Base-by-base conservation (phyloP, 495 filamentous ascomycete species). In the Aspergillus heteromorphus region DNA sequence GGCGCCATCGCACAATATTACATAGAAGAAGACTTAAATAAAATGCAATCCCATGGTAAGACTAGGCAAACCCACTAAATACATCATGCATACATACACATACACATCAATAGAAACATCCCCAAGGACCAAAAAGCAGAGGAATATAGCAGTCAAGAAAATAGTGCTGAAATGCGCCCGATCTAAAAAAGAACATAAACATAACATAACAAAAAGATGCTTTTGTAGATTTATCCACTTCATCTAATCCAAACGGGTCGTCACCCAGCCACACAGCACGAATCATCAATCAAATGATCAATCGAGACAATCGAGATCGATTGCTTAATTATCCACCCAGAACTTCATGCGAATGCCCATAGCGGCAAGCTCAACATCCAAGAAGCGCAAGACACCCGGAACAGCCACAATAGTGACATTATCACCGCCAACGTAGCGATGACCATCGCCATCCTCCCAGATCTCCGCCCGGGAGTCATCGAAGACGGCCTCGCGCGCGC, bases 301-400 rank as follows among this genome's bases (percentile, higher is more conserved):
- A n/a, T n/a, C n/a, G n/a, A n/a, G n/a, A n/a, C n/a, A n/a, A n/a
- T n/a, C n/a, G n/a, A n/a, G n/a, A n/a, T n/a, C n/a, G n/a, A n/a
- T n/a, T n/a, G n/a, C n/a, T 51, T 62, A 70, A 55, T 77, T 73
- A 49, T 76, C 83, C 29, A 97, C 82, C 71, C 85, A 85, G 71
- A 93, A 98, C 78, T 86, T 91, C 78, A 96, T 83, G 64, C 87
- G 81, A 47, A 95, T 84, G 48, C 91, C 91, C 91, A 96, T 97
- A 40, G 91, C 88, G 40, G 89, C 88, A 58, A 98, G 73, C 67
- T 98, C 93, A 6, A 95, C 92, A 77, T 98, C 93, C 56, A 98
- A 67, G 76, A 89, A 97, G 71, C 86, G 87, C 60, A 98, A 70
- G 45, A 95, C 93, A 51, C 91, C 92, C 0, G 93, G 93, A 47